Percentiles rank a stretch among this genome's conserved stretches.
These are phyloP conservation scores for Moesziomyces parantarcticus DNA, from an alignment of 1,284 basidiomycete genomes.

Conservation along the genomic window DNA sequence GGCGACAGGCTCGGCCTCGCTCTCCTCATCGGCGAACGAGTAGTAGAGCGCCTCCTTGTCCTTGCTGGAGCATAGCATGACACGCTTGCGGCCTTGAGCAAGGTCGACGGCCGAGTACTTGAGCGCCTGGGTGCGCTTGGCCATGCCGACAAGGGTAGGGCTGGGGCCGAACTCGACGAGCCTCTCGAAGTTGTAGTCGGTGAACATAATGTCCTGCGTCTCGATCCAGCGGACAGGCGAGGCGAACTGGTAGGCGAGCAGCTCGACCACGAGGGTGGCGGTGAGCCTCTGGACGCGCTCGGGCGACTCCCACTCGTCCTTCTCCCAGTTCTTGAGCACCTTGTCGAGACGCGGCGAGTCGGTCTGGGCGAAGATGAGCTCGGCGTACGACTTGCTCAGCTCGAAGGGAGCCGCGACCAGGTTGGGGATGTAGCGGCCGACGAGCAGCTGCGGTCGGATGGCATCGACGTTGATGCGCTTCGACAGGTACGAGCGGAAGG, in stretches of 20 bases:
- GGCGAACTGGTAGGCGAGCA: conserved; percentile 91
- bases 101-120: conserved; percentile 93
- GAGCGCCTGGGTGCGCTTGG: conserved; percentile 89
- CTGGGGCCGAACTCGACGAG: conserved; percentile 96
- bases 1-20: conserved; percentile 68
- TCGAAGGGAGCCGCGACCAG: conserved; percentile 94
- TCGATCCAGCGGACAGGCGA: conserved; percentile 91
- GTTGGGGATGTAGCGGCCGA: conserved; percentile 86
- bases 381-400: conserved; percentile 87
- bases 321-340: conserved; percentile 91
- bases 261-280: conserved; percentile 93
- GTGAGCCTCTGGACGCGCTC: conserved; percentile 91
- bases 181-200: conserved; percentile 86
- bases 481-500: conserved; percentile 91
- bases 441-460: conserved; percentile 80
- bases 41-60: conserved; percentile 97
- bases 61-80: conserved; percentile 92
- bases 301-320: conserved; percentile 84
- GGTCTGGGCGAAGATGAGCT: conserved; percentile 75
- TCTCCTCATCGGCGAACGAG: conserved; percentile 88
- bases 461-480: conserved; percentile 90
- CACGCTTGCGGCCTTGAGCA: conserved; percentile 81
- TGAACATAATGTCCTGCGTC: conserved; percentile 95
- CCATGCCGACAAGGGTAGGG: conserved; percentile 96
- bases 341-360: conserved; percentile 90